Evolutionary conservation across 257 asterid genomes (phyloP), one percentile per base, ranked within the genome.

Genomic region (Jacaranda copaia): DNA sequence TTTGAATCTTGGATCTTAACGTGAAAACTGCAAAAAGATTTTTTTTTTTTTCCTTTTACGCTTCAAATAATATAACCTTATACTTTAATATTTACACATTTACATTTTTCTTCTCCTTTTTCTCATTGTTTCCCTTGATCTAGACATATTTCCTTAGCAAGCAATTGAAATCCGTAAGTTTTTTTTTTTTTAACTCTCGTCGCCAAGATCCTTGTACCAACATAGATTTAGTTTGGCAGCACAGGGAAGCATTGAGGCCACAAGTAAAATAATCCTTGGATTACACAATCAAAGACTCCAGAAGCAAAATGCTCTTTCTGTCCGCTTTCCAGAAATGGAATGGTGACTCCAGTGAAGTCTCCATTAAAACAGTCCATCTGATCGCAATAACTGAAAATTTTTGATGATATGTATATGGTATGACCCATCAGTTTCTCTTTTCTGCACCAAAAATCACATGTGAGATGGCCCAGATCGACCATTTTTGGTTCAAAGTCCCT

Each of bases 401-500:
- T 69, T 38, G 77, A 67, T 64, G 71, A 70, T 49, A 70, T 55
- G 32, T 25, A 25, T 2, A 25, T 25, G 32, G 32, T 25, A 70
- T 63, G 85, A 67, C 77, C 79, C 73, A 58, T 43, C 79, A 25
- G 32, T 25, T 25, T 25, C 32, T 25, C 32, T 48, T 46, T 70
- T 36, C 65, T 45, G 49, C 72, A 45, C 58, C 43, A 58, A 38
- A 49, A 68, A 55, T 16, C 62, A 53, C 78, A 80, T 53, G 72
- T 80, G 71, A 69, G 51, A 80, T 68, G 72, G 77, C 32, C 64
- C 81, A 71, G 38, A 76, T 2, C 40, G 57, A 58, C 45, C 25
- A 49, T 13, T 20, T 51, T 63, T 75, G 51, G 12, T 39, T 36
- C 19, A 25, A 12, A 46, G 12, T 35, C 52, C 4, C 38, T 53